Conservation (phyloP, 352 stramenopile genomes). For the Hyaloperonospora arabidopsidis region DNA sequence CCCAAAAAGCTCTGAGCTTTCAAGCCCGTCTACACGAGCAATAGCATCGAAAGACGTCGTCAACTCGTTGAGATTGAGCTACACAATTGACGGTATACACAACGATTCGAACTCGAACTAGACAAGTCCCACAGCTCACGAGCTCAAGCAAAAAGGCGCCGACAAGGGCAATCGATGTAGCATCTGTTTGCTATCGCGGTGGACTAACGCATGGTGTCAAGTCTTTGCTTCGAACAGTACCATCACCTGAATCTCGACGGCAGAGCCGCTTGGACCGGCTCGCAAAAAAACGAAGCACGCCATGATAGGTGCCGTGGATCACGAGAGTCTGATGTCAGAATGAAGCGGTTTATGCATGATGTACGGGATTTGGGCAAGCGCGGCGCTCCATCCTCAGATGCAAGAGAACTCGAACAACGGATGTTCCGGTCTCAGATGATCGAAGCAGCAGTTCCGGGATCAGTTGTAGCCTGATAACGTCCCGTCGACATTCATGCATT, state of each 20-base stretch:
- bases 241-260: neutral
- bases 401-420: no score
- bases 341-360: neutral
- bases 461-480: no score
- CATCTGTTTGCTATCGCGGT: constrained; percentile 17
- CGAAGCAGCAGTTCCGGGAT: no score
- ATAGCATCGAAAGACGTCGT: constrained; percentile 1
- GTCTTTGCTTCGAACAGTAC: neutral
- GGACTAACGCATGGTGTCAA: constrained; percentile 8
- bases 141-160: constrained; percentile 15
- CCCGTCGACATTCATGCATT: no score
- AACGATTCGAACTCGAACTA: neutral
- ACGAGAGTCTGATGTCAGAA: neutral
- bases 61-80: no score
- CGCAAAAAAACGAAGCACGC: neutral
- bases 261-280: neutral
- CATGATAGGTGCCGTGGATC: neutral
- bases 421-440: no score
- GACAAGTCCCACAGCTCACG: neutral
- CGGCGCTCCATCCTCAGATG: no score
- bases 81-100: neutral
- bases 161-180: constrained; percentile 15
- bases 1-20: neutral
- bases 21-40: neutral
- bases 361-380: neutral